Evolutionary conservation across 225 moss, liverwort and hornwort genomes (phyloP), one percentile per base, ranked within the genome.

Genomic region (Rhytidiadelphus loreus): DNA sequence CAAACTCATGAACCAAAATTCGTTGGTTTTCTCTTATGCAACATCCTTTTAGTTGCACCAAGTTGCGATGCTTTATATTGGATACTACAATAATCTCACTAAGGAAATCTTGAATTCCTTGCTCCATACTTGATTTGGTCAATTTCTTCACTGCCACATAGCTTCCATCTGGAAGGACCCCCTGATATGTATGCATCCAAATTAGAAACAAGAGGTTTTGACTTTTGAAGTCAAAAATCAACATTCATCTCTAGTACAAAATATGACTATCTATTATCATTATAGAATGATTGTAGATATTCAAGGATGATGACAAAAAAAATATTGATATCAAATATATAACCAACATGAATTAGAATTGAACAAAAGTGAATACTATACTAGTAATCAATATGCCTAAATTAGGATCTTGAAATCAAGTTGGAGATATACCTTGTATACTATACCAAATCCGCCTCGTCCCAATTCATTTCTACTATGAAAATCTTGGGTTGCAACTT

Each of bases 161-260:
- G 68, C 23, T 68, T 68, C 68, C n/a, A n/a, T 68, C n/a, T 12
- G 7, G n/a, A 22, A 68, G n/a, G 6, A n/a, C 7, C 2, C 65
- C n/a, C 12, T 68, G 4, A 7, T 13, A 22, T n/a, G n/a, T n/a
- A n/a, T 37, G 4, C 13, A 68, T 0, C 13, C 12, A 68, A 22
- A 7, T 7, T 68, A 12, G 7, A 68, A n/a, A 23, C 7, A 22
- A 2, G 0, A 68, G n/a, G n/a, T 37, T 66, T n/a, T n/a, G n/a
- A n/a, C n/a, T n/a, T n/a, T n/a, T n/a, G 4, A 68, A 68, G 7
- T 19, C 5, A n/a, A 68, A 68, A n/a, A 20, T 22, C 21, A n/a
- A 22, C 12, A 68, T 6, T 19, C 11, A 19, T 19, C 2, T 0
- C 1, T 66, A 7, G 12, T 12, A n/a, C 0, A 37, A 11, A 12